Evolutionary conservation across 78 protist genomes (phyloP), one percentile per base, ranked within the genome.

Genomic region (Dictyostelium firmibasis): DNA sequence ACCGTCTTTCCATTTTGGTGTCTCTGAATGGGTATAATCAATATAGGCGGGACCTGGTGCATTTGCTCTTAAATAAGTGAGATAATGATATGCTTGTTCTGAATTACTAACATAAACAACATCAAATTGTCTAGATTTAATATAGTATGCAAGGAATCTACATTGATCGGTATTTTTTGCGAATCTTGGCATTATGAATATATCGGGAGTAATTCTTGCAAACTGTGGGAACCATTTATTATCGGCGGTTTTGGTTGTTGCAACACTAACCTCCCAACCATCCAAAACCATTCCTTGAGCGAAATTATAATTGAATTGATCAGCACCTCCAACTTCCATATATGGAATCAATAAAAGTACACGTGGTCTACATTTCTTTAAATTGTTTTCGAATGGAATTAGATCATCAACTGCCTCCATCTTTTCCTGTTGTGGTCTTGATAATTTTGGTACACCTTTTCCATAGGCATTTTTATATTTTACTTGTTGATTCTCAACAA

Each of bases 281-380:
- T 88, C 93, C 47, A 79, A 23, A 33, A 79, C 93, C 85, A 88
- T 60, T 31, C 93, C 93, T 43, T 78, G 86, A 23, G 93, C 93
- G 38, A 88, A 78, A 76, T 88, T 88, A 31, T 64, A 88, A 76
- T 88, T 88, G n/a, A 88, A 88, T 31, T 88, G 93, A 79, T 88
- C 93, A n/a, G 93, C 93, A 88, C 93, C 93, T 38, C 93, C 93
- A 60, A 88, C 64, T 31, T 88, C 93, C 93, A 88, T 88, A 31
- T 88, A 57, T 9, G 93, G 93, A 25, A 88, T 29, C 1, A 88
- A 36, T 6, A 88, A 31, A 14, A 88, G 33, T 29, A 88, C 36
- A 62, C 93, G 76, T 14, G 86, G 93, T 60, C 93, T 53, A 79
- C 93, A 88, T 43, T 88, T 88, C 31, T 47, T 76, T 69, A 88